Conservation (phyloP, 257 asterid species). For the Mentha longifolia region DNA sequence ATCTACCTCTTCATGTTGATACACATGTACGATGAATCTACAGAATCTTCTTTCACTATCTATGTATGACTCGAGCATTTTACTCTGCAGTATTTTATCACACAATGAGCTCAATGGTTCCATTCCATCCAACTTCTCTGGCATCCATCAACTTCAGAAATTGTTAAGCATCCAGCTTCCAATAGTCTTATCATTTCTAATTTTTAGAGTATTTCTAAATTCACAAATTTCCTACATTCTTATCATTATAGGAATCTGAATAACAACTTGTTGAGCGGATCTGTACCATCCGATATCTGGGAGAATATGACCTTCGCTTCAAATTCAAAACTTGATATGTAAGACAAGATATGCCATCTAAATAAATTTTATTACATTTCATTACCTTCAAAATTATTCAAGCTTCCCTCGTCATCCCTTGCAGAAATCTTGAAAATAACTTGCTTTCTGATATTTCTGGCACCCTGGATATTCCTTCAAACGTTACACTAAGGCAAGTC, state of each 20-base stretch:
- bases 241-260: conserved; percentile 41
- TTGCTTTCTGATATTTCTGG: conserved; percentile 57
- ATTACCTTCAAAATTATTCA: conserved; percentile 16
- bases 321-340: conserved; percentile 50
- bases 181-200: background rate
- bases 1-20: background rate
- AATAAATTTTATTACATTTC: conserved; percentile 10
- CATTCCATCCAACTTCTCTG: conserved; percentile 56
- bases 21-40: background rate
- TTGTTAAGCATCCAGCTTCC: conserved; percentile 39
- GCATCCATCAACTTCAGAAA: conserved; percentile 51
- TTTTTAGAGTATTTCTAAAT: conserved; percentile 6
- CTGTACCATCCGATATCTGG: conserved; percentile 61
- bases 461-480: conserved; percentile 46
- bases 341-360: conserved; percentile 32
- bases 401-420: conserved; percentile 24
- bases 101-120: conserved; percentile 55
- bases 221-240: conserved; percentile 4
- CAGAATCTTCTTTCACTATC: conserved; percentile 6
- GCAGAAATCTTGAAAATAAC: conserved; percentile 55
- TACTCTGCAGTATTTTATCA: conserved; percentile 49
- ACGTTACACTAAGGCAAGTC: conserved; percentile 50
- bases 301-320: conserved; percentile 44
- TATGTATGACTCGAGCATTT: background rate
- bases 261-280: conserved; percentile 54